Evolutionary conservation across 75 land plant species (phyloP).

Genomic region (Pinus albicaulis): DNA sequence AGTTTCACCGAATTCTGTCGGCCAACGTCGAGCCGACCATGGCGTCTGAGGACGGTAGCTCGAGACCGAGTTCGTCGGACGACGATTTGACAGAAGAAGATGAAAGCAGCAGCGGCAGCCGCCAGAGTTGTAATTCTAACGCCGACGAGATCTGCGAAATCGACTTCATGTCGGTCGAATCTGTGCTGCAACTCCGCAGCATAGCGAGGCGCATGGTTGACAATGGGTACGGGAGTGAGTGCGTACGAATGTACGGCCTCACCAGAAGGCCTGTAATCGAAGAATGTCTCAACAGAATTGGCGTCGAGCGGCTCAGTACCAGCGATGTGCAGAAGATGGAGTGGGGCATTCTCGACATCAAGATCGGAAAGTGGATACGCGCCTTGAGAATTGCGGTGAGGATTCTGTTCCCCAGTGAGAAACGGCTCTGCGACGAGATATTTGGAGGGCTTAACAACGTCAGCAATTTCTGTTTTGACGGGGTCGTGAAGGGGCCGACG

Average conservation of each 20-base stretch:
- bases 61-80: neutral
- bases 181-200: constrained; percentile 17
- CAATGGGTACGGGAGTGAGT: constrained; percentile 45
- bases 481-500: constrained; percentile 41
- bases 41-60: neutral
- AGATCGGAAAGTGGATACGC: constrained; percentile 60
- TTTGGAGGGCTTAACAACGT: constrained; percentile 25
- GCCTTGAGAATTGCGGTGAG: constrained; percentile 49
- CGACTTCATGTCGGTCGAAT: constrained; percentile 23
- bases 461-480: constrained; percentile 39
- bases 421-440: constrained; percentile 44
- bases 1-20: constrained; percentile 55
- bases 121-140: neutral
- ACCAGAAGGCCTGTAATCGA: constrained; percentile 50
- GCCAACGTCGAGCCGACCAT: constrained; percentile 14
- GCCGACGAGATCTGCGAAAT: neutral
- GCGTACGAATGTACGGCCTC: constrained; percentile 41
- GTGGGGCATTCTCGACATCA: constrained; percentile 33
- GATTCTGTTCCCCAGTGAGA: constrained; percentile 60
- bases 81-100: neutral
- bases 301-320: constrained; percentile 44
- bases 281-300: constrained; percentile 54
- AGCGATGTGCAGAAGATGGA: constrained; percentile 64
- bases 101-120: constrained; percentile 8
- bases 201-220: constrained; percentile 49